Evolutionary conservation across 768 basidiomycete genomes (phyloP).

Genomic region (Gymnopilus junonius): DNA sequence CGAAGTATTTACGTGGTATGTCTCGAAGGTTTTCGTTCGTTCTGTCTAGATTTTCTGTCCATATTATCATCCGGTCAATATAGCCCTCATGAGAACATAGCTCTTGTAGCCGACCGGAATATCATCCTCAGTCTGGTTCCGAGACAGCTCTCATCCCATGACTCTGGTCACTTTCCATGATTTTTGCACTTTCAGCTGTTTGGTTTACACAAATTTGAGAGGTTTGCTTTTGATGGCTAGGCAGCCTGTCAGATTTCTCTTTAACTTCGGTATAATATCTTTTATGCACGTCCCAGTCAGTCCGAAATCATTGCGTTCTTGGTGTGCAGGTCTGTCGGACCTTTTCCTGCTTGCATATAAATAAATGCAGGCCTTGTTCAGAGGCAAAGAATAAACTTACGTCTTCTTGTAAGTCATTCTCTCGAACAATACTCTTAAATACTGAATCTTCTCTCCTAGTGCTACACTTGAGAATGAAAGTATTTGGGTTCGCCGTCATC

Average conservation of each 20-base stretch:
- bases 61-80: neutral
- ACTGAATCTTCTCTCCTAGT: neutral
- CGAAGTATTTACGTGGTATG: neutral
- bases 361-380: neutral
- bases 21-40: neutral
- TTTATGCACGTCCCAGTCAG: neutral
- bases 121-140: neutral
- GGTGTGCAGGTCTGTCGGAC: neutral
- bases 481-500: neutral
- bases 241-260: neutral
- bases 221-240: neutral
- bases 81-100: neutral
- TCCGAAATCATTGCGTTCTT: neutral
- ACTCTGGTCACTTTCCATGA: neutral
- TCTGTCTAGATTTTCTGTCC: neutral
- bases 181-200: neutral
- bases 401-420: neutral
- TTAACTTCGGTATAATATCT: neutral
- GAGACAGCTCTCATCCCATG: neutral
- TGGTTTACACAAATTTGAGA: too few species aligned
- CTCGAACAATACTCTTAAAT: neutral
- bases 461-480: neutral
- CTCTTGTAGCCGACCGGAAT: neutral
- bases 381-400: too few species aligned
- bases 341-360: neutral